Conservation (phyloP, 768 basidiomycete genomes). For the Flagelloscypha sp. region DNA sequence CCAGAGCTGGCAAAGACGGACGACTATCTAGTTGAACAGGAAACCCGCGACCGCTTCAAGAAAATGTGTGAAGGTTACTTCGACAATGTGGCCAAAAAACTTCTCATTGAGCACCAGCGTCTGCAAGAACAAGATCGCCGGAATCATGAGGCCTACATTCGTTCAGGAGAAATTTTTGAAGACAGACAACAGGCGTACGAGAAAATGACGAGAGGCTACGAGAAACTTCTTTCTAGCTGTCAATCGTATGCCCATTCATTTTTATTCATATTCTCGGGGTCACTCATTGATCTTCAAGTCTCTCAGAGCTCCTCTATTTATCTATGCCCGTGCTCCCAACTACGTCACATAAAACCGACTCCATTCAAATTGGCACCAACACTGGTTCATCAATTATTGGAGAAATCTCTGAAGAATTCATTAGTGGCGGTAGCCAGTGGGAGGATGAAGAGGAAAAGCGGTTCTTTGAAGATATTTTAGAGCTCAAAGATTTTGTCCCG, state of each 20-base stretch:
- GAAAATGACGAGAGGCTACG: conserved; percentile 95
- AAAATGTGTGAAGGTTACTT: conserved; percentile 93
- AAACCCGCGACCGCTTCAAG: conserved; percentile 81
- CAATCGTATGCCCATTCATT: conserved; percentile 53
- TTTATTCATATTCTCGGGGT: background rate
- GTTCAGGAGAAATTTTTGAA: conserved; percentile 98
- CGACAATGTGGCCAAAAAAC: conserved; percentile 83
- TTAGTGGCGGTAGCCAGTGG: conserved; percentile 77
- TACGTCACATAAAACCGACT: conserved; percentile 70
- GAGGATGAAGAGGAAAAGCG: conserved; percentile 93
- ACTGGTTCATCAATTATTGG: conserved; percentile 29
- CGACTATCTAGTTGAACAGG: conserved; percentile 76
- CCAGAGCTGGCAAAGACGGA: conserved; percentile 39
- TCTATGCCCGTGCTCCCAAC: conserved; percentile 80
- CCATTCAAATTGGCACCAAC: conserved; percentile 64
- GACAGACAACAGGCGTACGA: conserved; percentile 98
- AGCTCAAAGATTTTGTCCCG: conserved; percentile 88
- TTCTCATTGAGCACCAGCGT: conserved; percentile 88
- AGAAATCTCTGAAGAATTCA: conserved; percentile 52
- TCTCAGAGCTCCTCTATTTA: conserved; percentile 86
- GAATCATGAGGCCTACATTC: conserved; percentile 98
- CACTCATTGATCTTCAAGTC: conserved; percentile 31
- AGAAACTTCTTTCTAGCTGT: conserved; percentile 82
- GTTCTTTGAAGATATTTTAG: conserved; percentile 90
- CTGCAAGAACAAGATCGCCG: conserved; percentile 94